These are phyloP conservation scores for Alternaria ethzedia DNA, from an alignment of 2,329 filamentous ascomycete genomes.

Conservation along the genomic window DNA sequence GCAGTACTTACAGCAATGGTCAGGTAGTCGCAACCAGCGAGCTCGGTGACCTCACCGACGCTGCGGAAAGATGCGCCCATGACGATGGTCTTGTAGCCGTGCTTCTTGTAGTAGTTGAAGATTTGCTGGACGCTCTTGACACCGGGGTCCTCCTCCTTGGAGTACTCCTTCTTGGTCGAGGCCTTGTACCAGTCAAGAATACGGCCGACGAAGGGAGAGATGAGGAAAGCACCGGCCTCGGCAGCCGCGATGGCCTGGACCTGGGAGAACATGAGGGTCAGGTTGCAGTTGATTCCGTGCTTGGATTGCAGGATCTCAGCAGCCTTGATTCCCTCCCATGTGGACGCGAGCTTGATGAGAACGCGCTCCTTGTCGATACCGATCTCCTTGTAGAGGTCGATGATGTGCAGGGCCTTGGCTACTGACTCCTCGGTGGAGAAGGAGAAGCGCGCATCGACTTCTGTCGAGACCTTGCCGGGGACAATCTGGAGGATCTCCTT, in stretches of 20 bases:
- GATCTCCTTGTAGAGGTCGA: slow-evolving; percentile 91
- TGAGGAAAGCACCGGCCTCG: slow-evolving; percentile 94
- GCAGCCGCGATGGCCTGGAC: slow-evolving; percentile 94
- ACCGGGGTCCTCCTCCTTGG: slow-evolving; percentile 89
- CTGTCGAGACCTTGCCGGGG: slow-evolving; percentile 97
- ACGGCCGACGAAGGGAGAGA: slow-evolving; percentile 98
- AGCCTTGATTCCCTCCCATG: slow-evolving; percentile 99
- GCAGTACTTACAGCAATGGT: slow-evolving; percentile 81
- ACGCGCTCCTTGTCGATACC: slow-evolving; percentile 93
- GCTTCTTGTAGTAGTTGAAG: slow-evolving; percentile 99
- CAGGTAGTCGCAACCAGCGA: slow-evolving; percentile 97
- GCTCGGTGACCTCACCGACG: slow-evolving; percentile 94
- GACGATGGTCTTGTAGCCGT: slow-evolving; percentile 98
- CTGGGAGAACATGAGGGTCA: slow-evolving; percentile 98
- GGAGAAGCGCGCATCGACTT: slow-evolving; percentile 95
- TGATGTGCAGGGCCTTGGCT: slow-evolving; percentile 95
- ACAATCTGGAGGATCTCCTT: slow-evolving; percentile 97
- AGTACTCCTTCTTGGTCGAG: slow-evolving; percentile 89
- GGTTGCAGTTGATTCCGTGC: slow-evolving; percentile 97
- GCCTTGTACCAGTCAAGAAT: slow-evolving; percentile 99
- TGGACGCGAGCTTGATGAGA: slow-evolving; percentile 98
- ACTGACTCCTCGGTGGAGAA: slow-evolving; percentile 94
- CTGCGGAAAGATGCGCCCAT: slow-evolving; percentile 99
- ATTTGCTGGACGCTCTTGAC: slow-evolving; percentile 92
- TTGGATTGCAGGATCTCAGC: slow-evolving; percentile 95